Evolutionary conservation across 2,329 filamentous ascomycete species (phyloP), one percentile per base, ranked within the genome.

Genomic region (Trichoderma sp.): DNA sequence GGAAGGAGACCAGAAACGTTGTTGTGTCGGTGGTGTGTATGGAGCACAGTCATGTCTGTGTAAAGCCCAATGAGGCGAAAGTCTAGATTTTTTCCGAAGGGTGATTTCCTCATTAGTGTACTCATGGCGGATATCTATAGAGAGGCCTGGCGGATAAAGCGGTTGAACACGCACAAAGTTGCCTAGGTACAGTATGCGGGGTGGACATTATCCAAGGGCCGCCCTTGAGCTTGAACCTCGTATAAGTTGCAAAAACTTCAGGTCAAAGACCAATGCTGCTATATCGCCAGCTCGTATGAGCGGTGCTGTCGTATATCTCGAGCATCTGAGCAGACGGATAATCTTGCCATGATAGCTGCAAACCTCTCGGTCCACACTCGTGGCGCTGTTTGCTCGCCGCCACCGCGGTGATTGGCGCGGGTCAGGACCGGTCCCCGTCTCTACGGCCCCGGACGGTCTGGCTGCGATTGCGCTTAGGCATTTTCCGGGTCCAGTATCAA

Each of bases 401-500:
- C 24, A 21, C 49, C 28, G 24, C 54, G 28, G 63, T 66, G 63
- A 66, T 66, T 66, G 63, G 63, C 37, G 63, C 63, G 63, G 63
- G 63, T 66, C 63, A 59, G 39, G 39, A 58, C 32, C 39, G 63
- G 54, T 56, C 43, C 63, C 63, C 63, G 63, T 59, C 63, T 58
- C 56, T 37, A 66, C 63, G 63, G 63, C 39, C 54, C 54, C 54
- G 37, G 54, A 59, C 52, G 28, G 32, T n/a, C 28, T 64, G 60
- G 49, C 54, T 55, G 52, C 39, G 52, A 64, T 32, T 59, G 54
- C 63, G 54, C 63, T 59, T 66, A 58, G 63, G 63, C 39, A 59
- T 66, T 64, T 66, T 66, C 54, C 54, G 63, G 63, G 63, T 28
- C 39, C 26, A 59, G 26, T 59, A 66, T 66, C 52, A 32, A 52